Percentiles rank a stretch among this genome's conserved stretches.
Conservation (phyloP, 2,329 filamentous ascomycete genomes). For the Bertia moriformis region DNA sequence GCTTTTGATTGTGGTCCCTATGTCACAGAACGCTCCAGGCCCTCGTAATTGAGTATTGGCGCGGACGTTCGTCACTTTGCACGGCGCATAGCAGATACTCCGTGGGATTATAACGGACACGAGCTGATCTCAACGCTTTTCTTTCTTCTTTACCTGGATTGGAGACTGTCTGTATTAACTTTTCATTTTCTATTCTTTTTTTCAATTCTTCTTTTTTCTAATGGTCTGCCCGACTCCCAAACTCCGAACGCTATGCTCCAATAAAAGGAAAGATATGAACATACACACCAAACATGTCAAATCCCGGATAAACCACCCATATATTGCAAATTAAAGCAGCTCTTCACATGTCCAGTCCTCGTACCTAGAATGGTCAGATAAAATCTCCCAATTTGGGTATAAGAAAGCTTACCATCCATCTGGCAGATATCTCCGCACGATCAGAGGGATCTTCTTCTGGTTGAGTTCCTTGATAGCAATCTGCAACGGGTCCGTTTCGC, state of each 20-base stretch:
- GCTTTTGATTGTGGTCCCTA: too few species aligned
- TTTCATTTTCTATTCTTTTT: background rate
- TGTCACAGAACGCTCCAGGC: too few species aligned
- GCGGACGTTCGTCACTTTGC: too few species aligned
- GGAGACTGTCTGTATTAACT: too few species aligned
- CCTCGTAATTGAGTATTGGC: too few species aligned
- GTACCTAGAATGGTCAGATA: background rate
- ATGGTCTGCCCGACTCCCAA: background rate
- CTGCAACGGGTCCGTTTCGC: constrained; percentile 91
- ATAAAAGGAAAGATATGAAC: background rate
- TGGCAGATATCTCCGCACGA: constrained; percentile 86
- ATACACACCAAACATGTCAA: background rate
- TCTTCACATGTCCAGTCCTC: constrained; percentile 1
- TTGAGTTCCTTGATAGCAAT: constrained; percentile 95
- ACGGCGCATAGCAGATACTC: too few species aligned
- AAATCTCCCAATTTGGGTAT: background rate
- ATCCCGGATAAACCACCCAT: too few species aligned
- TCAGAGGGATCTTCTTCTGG: constrained; percentile 96
- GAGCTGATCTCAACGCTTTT: too few species aligned
- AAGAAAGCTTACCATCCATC: constrained; percentile 67
- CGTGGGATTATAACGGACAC: too few species aligned
- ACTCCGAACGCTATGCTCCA: constrained; percentile 1
- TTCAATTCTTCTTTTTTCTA: background rate
- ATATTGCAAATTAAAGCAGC: background rate
- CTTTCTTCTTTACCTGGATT: too few species aligned